phyloP scores from a whole-genome alignment of 768 basidiomycete species.

The Leccinum pellstonianum region DNA sequence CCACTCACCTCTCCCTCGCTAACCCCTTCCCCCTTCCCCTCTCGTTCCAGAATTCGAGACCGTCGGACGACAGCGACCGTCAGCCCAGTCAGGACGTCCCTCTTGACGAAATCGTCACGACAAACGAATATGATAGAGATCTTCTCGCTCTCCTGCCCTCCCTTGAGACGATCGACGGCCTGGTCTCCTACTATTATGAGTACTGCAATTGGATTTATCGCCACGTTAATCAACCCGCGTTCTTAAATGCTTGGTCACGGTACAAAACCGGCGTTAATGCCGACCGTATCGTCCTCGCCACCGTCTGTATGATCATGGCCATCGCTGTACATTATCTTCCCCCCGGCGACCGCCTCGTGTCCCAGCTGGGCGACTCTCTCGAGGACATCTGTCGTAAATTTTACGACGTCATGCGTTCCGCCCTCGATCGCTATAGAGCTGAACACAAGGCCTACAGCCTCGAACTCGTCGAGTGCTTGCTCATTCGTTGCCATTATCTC shows the following conservation, averaged over 20 bases:
- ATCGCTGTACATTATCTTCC: conserved; percentile 74
- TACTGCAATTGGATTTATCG: conserved; percentile 89
- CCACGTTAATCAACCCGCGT: conserved; percentile 64
- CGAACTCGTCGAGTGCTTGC: conserved; percentile 73
- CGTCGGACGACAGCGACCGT: conserved; percentile 52
- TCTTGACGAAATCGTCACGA: conserved; percentile 41
- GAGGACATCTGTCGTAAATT: conserved; percentile 65
- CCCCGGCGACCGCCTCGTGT: conserved; percentile 58
- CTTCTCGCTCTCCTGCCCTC: conserved; percentile 65
- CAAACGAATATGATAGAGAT: conserved; percentile 67
- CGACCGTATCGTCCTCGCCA: conserved; percentile 69
- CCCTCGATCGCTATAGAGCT: conserved; percentile 58
- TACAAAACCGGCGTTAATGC: conserved; percentile 67
- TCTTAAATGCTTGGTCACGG: conserved; percentile 64
- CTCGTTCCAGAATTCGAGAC: conserved; percentile 40
- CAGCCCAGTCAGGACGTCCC: conserved; percentile 50
- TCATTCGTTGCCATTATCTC: conserved; percentile 70
- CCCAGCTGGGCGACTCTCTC: conserved; percentile 47
- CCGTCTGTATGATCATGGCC: conserved; percentile 73
- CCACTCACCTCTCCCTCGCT: conserved; percentile 9
- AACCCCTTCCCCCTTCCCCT: conserved; percentile 15
- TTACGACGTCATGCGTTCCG: conserved; percentile 65
- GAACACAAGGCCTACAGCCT: conserved; percentile 62
- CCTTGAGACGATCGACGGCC: conserved; percentile 66
- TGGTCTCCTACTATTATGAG: conserved; percentile 77